Conservation (phyloP, 2,329 filamentous ascomycete genomes). For the Exophiala sp. region DNA sequence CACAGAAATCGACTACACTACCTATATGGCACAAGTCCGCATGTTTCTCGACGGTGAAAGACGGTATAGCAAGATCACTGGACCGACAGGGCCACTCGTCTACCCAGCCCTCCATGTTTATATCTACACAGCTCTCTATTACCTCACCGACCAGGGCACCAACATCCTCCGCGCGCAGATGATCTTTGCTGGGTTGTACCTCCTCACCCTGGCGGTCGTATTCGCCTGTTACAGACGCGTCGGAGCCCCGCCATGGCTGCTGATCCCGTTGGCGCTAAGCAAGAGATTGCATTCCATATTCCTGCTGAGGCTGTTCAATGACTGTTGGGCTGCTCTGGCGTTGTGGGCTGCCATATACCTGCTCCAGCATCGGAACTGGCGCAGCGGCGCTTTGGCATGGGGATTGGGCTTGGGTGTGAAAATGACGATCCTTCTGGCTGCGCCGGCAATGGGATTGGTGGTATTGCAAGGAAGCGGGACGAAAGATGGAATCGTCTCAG, state of each 20-base stretch:
- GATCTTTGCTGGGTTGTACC: slow-evolving; percentile 73
- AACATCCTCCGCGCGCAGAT: slow-evolving; percentile 77
- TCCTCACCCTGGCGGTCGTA: slow-evolving; percentile 67
- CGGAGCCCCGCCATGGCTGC: slow-evolving; percentile 68
- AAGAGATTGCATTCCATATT: slow-evolving; percentile 94
- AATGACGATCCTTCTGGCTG: slow-evolving; percentile 79
- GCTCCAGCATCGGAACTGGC: slow-evolving; percentile 70
- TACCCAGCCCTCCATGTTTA: slow-evolving; percentile 94
- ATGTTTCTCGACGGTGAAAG: slow-evolving; percentile 74
- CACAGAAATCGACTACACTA: slow-evolving; percentile 95
- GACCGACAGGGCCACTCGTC: slow-evolving; percentile 85
- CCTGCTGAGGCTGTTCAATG: slow-evolving; percentile 88
- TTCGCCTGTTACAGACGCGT: slow-evolving; percentile 65
- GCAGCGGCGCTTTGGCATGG: slow-evolving; percentile 65
- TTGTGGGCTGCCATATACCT: slow-evolving; percentile 75
- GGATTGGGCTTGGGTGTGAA: slow-evolving; percentile 82
- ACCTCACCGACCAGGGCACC: slow-evolving; percentile 66
- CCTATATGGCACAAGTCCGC: slow-evolving; percentile 90
- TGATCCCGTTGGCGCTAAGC: slow-evolving; percentile 77
- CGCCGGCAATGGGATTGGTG: slow-evolving; percentile 73
- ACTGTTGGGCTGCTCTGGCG: slow-evolving; percentile 78
- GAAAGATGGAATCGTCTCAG: slow-evolving; percentile 59
- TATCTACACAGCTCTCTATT: slow-evolving; percentile 74
- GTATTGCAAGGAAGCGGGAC: slow-evolving; percentile 69
- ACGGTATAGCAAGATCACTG: slow-evolving; percentile 79